Base-by-base conservation (phyloP, 1,284 basidiomycete species). In the Phlebopus sp. region DNA sequence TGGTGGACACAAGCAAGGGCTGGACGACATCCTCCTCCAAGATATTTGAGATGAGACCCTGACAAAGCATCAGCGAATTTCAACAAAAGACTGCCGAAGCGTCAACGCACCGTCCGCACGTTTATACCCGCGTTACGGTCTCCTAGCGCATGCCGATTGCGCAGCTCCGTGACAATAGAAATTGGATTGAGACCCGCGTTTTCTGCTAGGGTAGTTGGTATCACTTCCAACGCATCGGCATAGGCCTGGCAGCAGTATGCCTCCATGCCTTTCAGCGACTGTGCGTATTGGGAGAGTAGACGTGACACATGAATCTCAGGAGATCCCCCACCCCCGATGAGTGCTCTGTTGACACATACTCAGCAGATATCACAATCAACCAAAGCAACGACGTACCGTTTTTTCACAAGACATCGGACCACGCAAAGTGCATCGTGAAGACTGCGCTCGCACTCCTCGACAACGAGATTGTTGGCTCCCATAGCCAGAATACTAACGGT, bases 191-290 rank as follows among this genome's bases (percentile, higher is more conserved):
- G 75, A 41, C 97, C 97, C 8, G 97, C 97, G 66, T 99, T 99
- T 73, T 99, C 97, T 9, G 97, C 97, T 8, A 99, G 78, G 0
- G 97, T 99, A 3, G 91, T 97, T 2, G 97, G 97, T 58, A 99
- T 98, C 52, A 99, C 88, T 71, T 99, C 97, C 49, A 99, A 81
- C 5, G 97, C 94, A 65, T 99, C 97, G 31, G 97, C 94, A 61
- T 94, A 99, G 3, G 95, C 95, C 66, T 97, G 91, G 85, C 96
- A 97, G 70, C 97, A 98, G 72, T 99, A 99, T 6, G 95, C 92
- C 71, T 99, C 95, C 89, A 98, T 97, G 45, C 97, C 96, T 70
- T 90, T 97, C 57, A 99, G 80, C 0, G 93, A 90, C 59, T 97
- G 92, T 5, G 95, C 87, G 62, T 97, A 84, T 68, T 97, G 91